Evolutionary conservation across 768 basidiomycete species (phyloP).

Genomic region (Psilocybe azurescens): DNA sequence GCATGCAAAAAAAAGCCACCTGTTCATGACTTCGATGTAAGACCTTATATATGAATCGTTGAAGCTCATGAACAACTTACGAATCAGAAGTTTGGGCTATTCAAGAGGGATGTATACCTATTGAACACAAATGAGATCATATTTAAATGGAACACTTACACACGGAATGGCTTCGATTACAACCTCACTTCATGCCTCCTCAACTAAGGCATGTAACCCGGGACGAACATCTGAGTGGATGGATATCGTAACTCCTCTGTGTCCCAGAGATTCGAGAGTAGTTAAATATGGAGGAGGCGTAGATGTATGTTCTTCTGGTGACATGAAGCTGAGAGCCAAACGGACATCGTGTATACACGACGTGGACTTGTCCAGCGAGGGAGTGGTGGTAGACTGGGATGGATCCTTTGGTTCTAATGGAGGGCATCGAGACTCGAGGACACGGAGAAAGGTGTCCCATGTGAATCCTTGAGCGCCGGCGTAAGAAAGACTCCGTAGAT

Average conservation of each 20-base stretch:
- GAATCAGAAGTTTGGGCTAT: too few relatives aligned
- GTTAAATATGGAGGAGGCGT: neutral
- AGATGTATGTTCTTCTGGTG: neutral
- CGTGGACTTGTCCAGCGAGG: neutral
- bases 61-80: too few relatives aligned
- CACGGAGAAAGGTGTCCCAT: constrained; percentile 10
- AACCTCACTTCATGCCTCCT: neutral
- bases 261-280: neutral
- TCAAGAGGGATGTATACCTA: too few relatives aligned
- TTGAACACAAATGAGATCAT: too few relatives aligned
- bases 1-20: too few relatives aligned
- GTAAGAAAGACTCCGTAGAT: constrained; percentile 11
- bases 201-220: neutral
- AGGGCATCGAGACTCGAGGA: constrained; percentile 15
- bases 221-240: neutral
- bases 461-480: constrained; percentile 15
- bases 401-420: constrained; percentile 1
- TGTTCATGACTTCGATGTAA: too few relatives aligned
- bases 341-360: neutral
- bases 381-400: neutral
- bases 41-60: too few relatives aligned
- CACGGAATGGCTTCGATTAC: too few relatives aligned
- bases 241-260: neutral
- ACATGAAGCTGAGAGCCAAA: neutral
- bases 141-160: too few relatives aligned